Evolutionary conservation across 169 alveolate species (phyloP).

Genomic region (Cryptosporidium baileyi): DNA sequence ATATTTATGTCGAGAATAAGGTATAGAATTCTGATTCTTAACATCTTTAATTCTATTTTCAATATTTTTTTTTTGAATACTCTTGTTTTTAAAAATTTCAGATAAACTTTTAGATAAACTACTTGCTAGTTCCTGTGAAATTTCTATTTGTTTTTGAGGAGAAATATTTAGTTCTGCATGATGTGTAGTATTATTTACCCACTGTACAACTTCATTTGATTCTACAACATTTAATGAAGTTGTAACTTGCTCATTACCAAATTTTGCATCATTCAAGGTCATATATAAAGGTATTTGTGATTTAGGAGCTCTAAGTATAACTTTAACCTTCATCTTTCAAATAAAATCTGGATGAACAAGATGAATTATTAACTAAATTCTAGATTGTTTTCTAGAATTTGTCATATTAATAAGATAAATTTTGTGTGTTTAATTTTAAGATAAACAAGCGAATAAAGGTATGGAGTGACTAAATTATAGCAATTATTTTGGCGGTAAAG

Average conservation of each 20-base stretch:
- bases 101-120: not conserved
- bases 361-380: not conserved
- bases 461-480: not conserved
- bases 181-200: constrained; percentile 7
- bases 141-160: constrained; percentile 14
- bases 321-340: constrained; percentile 51
- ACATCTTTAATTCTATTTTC: too few species aligned
- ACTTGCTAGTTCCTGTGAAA: constrained; percentile 4
- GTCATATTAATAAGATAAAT: not conserved
- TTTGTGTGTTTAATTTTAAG: constrained; percentile 10
- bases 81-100: not conserved
- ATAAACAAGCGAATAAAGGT: not conserved
- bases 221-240: constrained; percentile 49
- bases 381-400: not conserved
- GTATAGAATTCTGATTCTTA: too few species aligned
- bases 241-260: constrained; percentile 32
- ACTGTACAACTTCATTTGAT: constrained; percentile 40
- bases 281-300: constrained; percentile 56
- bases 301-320: constrained; percentile 67
- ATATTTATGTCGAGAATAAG: too few species aligned
- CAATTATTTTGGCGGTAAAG: not conserved
- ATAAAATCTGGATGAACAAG: not conserved
- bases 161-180: not conserved
- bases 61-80: not conserved
- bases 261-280: constrained; percentile 57